Conservation (phyloP, 1,284 basidiomycete species). For the Ganoderma multipileum region DNA sequence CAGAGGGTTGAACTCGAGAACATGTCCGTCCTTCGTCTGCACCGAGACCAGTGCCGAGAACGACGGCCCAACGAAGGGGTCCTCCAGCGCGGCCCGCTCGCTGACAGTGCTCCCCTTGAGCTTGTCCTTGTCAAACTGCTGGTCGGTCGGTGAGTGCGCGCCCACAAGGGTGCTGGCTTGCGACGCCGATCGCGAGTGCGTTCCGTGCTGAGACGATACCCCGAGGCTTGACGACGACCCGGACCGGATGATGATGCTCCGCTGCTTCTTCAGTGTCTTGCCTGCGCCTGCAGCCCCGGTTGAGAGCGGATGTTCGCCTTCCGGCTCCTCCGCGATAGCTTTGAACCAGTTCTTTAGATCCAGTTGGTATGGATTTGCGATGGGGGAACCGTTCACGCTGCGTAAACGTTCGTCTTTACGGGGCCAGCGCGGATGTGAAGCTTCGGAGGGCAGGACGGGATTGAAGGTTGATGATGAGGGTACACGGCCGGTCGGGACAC, state of each 20-base stretch:
- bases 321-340: slow-evolving; percentile 33
- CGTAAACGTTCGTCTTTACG: slow-evolving; percentile 76
- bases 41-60: slow-evolving; percentile 58
- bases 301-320: slow-evolving; percentile 20
- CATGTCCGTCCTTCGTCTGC: slow-evolving; percentile 74
- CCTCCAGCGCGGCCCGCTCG: slow-evolving; percentile 33
- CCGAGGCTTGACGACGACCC: slow-evolving; percentile 48
- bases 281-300: slow-evolving; percentile 15
- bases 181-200: slow-evolving; percentile 56
- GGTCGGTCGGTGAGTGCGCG: slow-evolving; percentile 48
- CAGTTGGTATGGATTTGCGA: slow-evolving; percentile 75
- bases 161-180: slow-evolving; percentile 50
- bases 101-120: slow-evolving; percentile 19
- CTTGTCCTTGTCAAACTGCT: slow-evolving; percentile 47
- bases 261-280: slow-evolving; percentile 53
- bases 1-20: slow-evolving; percentile 82
- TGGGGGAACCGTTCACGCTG: slow-evolving; percentile 78
- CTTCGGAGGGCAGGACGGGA: slow-evolving; percentile 67
- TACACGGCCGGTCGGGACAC: slow-evolving; percentile 43
- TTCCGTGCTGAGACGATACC: slow-evolving; percentile 17
- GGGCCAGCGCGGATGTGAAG: slow-evolving; percentile 65
- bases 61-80: slow-evolving; percentile 23
- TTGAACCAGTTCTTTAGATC: slow-evolving; percentile 47
- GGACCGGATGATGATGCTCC: slow-evolving; percentile 70
- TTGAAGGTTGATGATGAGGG: slow-evolving; percentile 79